Conservation (phyloP, 768 basidiomycete genomes). For the Boletus fagicola region DNA sequence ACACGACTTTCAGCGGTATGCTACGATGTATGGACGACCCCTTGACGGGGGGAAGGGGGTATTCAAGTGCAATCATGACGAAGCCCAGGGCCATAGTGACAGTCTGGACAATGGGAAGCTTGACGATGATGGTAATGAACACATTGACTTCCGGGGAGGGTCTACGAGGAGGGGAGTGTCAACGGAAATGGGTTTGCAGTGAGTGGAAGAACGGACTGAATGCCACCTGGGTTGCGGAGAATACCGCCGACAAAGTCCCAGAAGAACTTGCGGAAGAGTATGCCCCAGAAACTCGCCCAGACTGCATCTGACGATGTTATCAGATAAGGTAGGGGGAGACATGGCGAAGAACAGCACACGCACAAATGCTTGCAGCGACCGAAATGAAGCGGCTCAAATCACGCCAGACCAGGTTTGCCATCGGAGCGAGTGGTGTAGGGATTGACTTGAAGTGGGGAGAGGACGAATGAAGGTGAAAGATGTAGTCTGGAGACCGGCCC, state of each 20-base stretch:
- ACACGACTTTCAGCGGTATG: slow-evolving; percentile 56
- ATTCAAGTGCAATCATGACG: slow-evolving; percentile 64
- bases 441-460: not conserved
- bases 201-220: slow-evolving; percentile 55
- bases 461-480: not conserved
- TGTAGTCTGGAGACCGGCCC: slow-evolving; percentile 22
- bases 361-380: slow-evolving; percentile 70
- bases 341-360: slow-evolving; percentile 35
- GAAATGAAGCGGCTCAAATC: slow-evolving; percentile 69
- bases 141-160: slow-evolving; percentile 57
- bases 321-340: slow-evolving; percentile 6
- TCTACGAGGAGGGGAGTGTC: slow-evolving; percentile 34
- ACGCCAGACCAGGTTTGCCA: slow-evolving; percentile 85
- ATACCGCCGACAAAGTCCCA: slow-evolving; percentile 91
- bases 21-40: slow-evolving; percentile 61
- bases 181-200: not conserved
- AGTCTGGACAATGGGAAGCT: slow-evolving; percentile 71
- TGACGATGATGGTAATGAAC: slow-evolving; percentile 76
- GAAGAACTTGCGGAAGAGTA: slow-evolving; percentile 91
- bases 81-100: slow-evolving; percentile 60
- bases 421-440: slow-evolving; percentile 28
- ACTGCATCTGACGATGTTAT: slow-evolving; percentile 54
- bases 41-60: slow-evolving; percentile 61
- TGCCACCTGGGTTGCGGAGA: slow-evolving; percentile 72
- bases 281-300: slow-evolving; percentile 78